Base-by-base conservation (phyloP, 169 alveolate species). In the Perkinsus marinus region DNA sequence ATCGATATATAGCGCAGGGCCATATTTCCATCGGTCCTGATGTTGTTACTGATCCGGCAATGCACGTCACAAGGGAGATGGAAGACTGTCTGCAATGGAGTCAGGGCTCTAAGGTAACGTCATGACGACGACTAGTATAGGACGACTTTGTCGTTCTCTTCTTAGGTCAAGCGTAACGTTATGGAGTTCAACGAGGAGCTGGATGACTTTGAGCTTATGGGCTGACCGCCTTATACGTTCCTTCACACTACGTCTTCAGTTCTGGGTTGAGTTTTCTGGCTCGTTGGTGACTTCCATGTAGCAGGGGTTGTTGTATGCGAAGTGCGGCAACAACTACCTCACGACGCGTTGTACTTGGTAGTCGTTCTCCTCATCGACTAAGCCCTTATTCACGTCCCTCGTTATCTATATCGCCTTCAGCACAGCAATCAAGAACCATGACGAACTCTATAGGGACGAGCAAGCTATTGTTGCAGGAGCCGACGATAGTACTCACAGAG, bases 61-160 rank as follows among this genome's bases (percentile, higher is more conserved):
- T 97, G 91, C 99, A 98, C 93, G 98, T 99, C 36, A 97, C 98
- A 26, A 93, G 99, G 93, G 96, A 96, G 68, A 94, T 97, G 96
- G 99, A 98, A 95, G 99, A 98, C 94, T 98, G 97, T 94, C 97
- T 98, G 30, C 97, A 98, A 46, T 98, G 99, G 99, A 96, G 98
- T 39, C 98, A 98, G 89, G 97, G 98, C 22, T 96, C 99, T 9
- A 96, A 96, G 94, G 98, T 98, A 89, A 94, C 96, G 93, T 90
- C 93, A 26, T 92, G 30, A 68, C 89, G 57, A 7, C 68, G 46
- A 68, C 38, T 39, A 39, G 57, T 16, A n/a, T 89, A 10, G 13
- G 36, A 13, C 39, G 22, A 19, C 19, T 38, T 89, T 89, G 38
- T 89, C 57, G 91, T 89, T 2, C n/a, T n/a, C n/a, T n/a, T n/a